These are phyloP conservation scores for Calocybe cyanea DNA, from an alignment of 768 basidiomycete species.

Conservation along the genomic window DNA sequence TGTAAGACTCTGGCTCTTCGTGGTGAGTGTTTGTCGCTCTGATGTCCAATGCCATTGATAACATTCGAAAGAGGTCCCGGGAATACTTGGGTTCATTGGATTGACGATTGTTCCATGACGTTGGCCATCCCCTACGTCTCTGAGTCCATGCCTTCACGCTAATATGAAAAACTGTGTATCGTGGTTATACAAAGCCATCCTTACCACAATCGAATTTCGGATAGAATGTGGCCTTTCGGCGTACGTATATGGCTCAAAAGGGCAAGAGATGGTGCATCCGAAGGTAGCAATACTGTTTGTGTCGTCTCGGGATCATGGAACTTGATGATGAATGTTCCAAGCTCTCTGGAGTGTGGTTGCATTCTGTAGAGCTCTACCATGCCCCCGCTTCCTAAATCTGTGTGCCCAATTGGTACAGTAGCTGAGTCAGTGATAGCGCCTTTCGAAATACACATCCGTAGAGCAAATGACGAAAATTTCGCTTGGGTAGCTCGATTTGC, in stretches of 20 bases:
- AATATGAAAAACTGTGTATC: too few species aligned
- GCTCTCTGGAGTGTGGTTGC: slow-evolving; percentile 11
- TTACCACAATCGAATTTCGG: slow-evolving; percentile 18
- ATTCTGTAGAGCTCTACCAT: slow-evolving; percentile 11
- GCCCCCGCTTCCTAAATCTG: slow-evolving; percentile 14
- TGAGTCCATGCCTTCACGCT: slow-evolving; percentile 7
- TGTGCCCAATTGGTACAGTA: slow-evolving; percentile 6
- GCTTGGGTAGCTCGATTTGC: slow-evolving; percentile 21
- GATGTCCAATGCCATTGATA: slow-evolving; percentile 1
- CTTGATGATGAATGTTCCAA: slow-evolving; percentile 9
- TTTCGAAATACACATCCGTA: slow-evolving; percentile 9
- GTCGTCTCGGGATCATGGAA: not conserved
- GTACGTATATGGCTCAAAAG: slow-evolving; percentile 15
- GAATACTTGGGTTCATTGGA: not conserved
- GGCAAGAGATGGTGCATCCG: slow-evolving; percentile 15
- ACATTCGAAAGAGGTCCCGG: not conserved
- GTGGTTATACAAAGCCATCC: not conserved
- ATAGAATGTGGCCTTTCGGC: slow-evolving; percentile 4
- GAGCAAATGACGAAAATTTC: slow-evolving; percentile 13
- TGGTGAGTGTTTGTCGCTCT: slow-evolving; percentile 4
- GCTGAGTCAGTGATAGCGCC: slow-evolving; percentile 10
- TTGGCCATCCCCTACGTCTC: slow-evolving; percentile 4
- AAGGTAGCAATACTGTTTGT: slow-evolving; percentile 12
- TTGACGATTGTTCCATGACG: not conserved
- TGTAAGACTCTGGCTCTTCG: slow-evolving; percentile 18